Base-by-base conservation (phyloP, 2,329 filamentous ascomycete species). In the Aspergillus sojae region DNA sequence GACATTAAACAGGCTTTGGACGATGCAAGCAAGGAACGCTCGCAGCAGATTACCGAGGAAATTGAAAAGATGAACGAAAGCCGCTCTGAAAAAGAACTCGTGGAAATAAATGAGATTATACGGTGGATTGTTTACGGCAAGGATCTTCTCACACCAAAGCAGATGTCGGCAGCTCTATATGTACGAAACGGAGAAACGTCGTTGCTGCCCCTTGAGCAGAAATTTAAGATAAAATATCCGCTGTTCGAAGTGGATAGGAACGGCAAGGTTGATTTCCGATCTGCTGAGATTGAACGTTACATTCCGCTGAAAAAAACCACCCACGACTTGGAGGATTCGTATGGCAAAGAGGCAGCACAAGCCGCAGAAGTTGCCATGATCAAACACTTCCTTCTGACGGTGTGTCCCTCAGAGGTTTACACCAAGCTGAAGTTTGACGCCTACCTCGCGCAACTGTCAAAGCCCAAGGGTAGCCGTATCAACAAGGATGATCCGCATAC, bases 61-160 rank as follows among this genome's bases (percentile, higher is more conserved):
- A 69, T 73, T 39, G 63, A 70, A 14, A 67, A 61, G 12, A 63
- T 74, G 12, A 73, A 73, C 45, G 58, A 67, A 6, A 66, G 59
- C 5, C 66, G 67, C n/a, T 64, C 65, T 19, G 16, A 62, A 2
- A 71, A 72, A 56, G 71, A 74, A 57, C 66, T 73, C 28, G 63
- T 64, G n/a, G 72, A 74, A 36, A 70, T 74, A 7, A 74, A 74
- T 43, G 70, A 72, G 34, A 67, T 74, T 34, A 67, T 73, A 30
- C 65, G 67, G n/a, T 74, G 72, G 71, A 65, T 71, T 56, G 62
- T 68, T n/a, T 67, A 63, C 19, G 67, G 66, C 9, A 65, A 64
- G 21, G 62, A 66, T 21, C 63, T 62, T 52, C 61, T 72, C 14
- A 53, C 62, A 11, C 43, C 69, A 0, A 55, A 61, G n/a, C 64